Evolutionary conservation across 352 stramenopile species (phyloP), one percentile per base, ranked within the genome.

Genomic region (Phytophthora syringae): DNA sequence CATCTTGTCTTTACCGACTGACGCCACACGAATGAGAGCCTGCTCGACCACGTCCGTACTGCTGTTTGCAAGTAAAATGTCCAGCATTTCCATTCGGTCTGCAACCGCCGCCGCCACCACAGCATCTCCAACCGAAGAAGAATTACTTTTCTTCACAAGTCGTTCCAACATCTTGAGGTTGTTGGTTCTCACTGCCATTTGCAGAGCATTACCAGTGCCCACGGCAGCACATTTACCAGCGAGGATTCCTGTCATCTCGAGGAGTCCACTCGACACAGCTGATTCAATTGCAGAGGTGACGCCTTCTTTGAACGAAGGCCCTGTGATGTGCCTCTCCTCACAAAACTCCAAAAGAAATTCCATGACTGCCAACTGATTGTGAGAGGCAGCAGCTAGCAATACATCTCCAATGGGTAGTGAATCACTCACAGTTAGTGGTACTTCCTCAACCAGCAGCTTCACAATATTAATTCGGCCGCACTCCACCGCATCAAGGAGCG

Each of bases 301-400:
- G 18, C 52, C 51, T 53, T 34, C 12, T 37, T 42, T 24, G 20
- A 48, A 66, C 10, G 7, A 18, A 1, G 30, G 7, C 21, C 27
- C 24, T 20, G 30, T 50, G n/a, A 50, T 43, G 1, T 51, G 25
- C 18, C 30, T 25, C 11, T 15, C 28, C 22, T 28, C 25, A 20
- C 30, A 67, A n/a, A 43, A 54, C 9, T 61, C 42, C 9, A 67
- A 36, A 43, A 67, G 21, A 28, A 61, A 67, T 40, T 47, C 59
- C 49, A 67, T 32, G 13, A 55, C 20, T 20, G 47, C 42, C 9
- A 60, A 1, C 37, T 52, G 27, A 20, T 20, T 27, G 6, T 22
- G 18, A 1, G n/a, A 52, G 20, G 11, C 25, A 28, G 59, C 40
- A 24, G 22, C 4, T 22, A 43, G 15, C 28, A 67, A 10, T 12